Base-by-base conservation (phyloP, 1,139 yeast species). In the Hansenula sp. region DNA sequence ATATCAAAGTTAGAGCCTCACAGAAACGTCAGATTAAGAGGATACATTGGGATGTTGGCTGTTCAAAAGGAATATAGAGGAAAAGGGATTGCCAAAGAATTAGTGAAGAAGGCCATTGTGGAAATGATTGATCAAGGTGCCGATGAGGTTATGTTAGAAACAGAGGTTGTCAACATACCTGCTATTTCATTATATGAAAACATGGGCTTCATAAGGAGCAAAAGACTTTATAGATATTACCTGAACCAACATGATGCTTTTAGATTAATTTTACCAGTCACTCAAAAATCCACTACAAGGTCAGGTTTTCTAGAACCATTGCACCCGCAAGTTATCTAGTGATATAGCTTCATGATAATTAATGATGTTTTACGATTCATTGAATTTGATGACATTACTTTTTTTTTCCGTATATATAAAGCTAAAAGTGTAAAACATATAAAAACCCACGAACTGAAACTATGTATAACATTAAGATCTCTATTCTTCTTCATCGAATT, bases 21-120 rank as follows among this genome's bases (percentile, higher is more conserved):
- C 64, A 71, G 93, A 46, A 75, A 77, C 30, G 82, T 76, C 11
- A 70, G 96, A 47, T 60, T 71, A 55, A 69, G 97, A 50, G 99
- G 99, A 0, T 93, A 93, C 59, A 91, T 93, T 38, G 99, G 98
- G 7, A 93, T 93, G 99, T 68, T 93, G 44, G 96, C 95, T 0
- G 95, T 93, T 25, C 82, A 83, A 46, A 78, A 81, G 35, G 61
- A 66, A 16, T 81, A 75, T 62, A 70, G 99, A 43, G 91, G 95
- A 10, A 70, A 68, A 40, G 96, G 96, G 2, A 84, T 91, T 40
- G 96, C 97, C 5, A 83, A 82, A 52, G 68, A 68, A 44, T 71
- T 93, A 45, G 91, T 91, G 28, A 70, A 72, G 42, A 60, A 71
- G 50, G 79, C 87, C 7, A 75, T 93, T 5, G 76, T 76, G n/a